phyloP scores from a whole-genome alignment of 2,329 filamentous ascomycete genomes.

The Calonectria pseudoturangicola region DNA sequence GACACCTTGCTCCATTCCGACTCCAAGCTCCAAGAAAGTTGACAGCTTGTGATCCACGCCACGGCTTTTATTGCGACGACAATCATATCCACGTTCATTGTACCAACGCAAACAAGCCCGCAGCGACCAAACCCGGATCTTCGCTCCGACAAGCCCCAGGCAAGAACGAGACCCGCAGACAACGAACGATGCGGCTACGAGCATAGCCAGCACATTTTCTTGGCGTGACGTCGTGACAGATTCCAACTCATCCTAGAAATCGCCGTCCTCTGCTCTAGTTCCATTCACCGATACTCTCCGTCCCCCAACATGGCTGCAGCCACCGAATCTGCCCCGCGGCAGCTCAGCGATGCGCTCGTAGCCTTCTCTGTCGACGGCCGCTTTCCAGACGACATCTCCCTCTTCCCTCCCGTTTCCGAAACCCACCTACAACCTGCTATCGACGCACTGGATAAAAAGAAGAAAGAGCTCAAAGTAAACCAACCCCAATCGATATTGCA shows the following conservation, averaged over 20 bases:
- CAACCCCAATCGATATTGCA: slow-evolving; percentile 17
- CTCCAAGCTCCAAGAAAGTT: slow-evolving; percentile 43
- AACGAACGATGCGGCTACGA: slow-evolving; percentile 25
- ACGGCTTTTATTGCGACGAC: slow-evolving; percentile 39
- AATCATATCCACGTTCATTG: slow-evolving; percentile 9
- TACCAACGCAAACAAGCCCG: slow-evolving; percentile 41
- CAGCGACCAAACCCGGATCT: not conserved
- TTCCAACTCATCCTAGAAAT: slow-evolving; percentile 9
- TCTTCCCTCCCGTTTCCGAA: slow-evolving; percentile 61
- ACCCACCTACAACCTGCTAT: slow-evolving; percentile 63
- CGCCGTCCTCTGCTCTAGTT: slow-evolving; percentile 20
- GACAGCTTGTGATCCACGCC: slow-evolving; percentile 51
- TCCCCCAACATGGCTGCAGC: slow-evolving; percentile 56
- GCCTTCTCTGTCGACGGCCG: slow-evolving; percentile 63
- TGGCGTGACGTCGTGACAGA: slow-evolving; percentile 39
- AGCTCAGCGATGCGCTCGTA: slow-evolving; percentile 64
- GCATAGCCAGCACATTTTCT: slow-evolving; percentile 14
- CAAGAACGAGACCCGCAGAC: not conserved
- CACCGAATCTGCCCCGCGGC: slow-evolving; percentile 52
- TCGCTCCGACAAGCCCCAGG: not conserved
- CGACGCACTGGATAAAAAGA: slow-evolving; percentile 60
- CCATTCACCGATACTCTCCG: not conserved
- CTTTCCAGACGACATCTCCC: slow-evolving; percentile 64
- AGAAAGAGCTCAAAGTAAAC: slow-evolving; percentile 63
- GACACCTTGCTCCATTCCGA: not conserved